phyloP scores from a whole-genome alignment of 305 asterid species.

The Plantago lanceolata region DNA sequence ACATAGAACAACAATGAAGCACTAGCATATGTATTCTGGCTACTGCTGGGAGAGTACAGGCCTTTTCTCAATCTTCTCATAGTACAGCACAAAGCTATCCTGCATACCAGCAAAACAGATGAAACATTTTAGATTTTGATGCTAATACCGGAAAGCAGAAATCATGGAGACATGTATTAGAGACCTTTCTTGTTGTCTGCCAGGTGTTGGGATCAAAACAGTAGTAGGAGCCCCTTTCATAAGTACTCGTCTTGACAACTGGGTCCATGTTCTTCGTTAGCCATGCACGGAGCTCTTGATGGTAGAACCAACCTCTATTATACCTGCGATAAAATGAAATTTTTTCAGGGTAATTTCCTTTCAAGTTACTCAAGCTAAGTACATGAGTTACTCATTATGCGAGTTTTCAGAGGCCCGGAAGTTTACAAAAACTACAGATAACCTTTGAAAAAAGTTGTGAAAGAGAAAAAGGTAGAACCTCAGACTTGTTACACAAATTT shows the following conservation, averaged over 20 bases:
- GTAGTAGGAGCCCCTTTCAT: constrained; percentile 71
- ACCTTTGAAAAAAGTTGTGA: no score
- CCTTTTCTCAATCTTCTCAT: constrained; percentile 69
- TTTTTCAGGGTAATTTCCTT: background rate
- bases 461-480: no score
- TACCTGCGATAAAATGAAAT: constrained; percentile 34
- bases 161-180: background rate
- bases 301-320: constrained; percentile 83
- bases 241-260: constrained; percentile 51
- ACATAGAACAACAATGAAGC: constrained; percentile 7
- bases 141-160: constrained; percentile 3
- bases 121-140: background rate
- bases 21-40: constrained; percentile 8
- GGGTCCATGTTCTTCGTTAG: constrained; percentile 64
- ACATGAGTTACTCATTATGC: no score
- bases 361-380: background rate
- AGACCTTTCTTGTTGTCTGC: constrained; percentile 73
- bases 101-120: constrained; percentile 28
- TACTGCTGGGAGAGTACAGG: constrained; percentile 48
- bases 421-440: no score
- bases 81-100: constrained; percentile 75
- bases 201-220: constrained; percentile 75
- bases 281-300: constrained; percentile 67
- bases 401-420: background rate
- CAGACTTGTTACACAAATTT: background rate